phyloP scores from a whole-genome alignment of 306 rosid species.

The Cicer judaicum region DNA sequence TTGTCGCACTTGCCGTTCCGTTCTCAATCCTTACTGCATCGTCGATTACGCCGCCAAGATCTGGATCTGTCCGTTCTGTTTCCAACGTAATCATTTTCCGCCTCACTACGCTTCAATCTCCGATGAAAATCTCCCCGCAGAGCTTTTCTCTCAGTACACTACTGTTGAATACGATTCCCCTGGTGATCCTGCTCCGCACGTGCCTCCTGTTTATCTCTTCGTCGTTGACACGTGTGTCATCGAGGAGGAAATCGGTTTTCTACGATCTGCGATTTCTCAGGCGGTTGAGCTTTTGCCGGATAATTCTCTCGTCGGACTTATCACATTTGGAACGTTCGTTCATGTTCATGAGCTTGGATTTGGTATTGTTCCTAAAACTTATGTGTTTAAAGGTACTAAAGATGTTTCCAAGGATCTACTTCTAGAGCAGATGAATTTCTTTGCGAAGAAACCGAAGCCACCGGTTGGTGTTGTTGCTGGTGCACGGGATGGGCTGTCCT shows the following conservation, averaged over 20 bases:
- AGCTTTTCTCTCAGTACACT: conserved; percentile 90
- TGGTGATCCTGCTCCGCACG: conserved; percentile 28
- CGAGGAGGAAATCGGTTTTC: conserved; percentile 80
- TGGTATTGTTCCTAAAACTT: conserved; percentile 69
- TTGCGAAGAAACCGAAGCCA: conserved; percentile 77
- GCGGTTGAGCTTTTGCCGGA: conserved; percentile 86
- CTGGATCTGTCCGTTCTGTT: conserved; percentile 98
- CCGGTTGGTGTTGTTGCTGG: conserved; percentile 84
- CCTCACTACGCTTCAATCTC: conserved; percentile 83
- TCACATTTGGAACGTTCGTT: conserved; percentile 80
- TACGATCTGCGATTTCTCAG: conserved; percentile 74
- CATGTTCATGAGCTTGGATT: conserved; percentile 95
- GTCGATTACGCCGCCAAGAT: conserved; percentile 95
- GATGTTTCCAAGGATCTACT: conserved; percentile 82
- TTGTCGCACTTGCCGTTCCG: conserved; percentile 90
- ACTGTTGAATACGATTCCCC: conserved; percentile 78
- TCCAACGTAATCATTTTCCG: conserved; percentile 90
- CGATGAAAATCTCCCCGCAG: conserved; percentile 91
- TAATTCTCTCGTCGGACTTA: conserved; percentile 80
- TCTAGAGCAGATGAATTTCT: conserved; percentile 87
- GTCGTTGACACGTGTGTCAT: conserved; percentile 82
- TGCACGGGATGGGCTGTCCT: conserved; percentile 80
- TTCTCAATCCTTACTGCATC: conserved; percentile 90
- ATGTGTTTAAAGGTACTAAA: conserved; percentile 81
- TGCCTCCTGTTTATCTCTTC: conserved; percentile 77